Evolutionary conservation across 2,329 filamentous ascomycete genomes (phyloP), one percentile per base, ranked within the genome.

Genomic region (Arthrinium puccinioides): DNA sequence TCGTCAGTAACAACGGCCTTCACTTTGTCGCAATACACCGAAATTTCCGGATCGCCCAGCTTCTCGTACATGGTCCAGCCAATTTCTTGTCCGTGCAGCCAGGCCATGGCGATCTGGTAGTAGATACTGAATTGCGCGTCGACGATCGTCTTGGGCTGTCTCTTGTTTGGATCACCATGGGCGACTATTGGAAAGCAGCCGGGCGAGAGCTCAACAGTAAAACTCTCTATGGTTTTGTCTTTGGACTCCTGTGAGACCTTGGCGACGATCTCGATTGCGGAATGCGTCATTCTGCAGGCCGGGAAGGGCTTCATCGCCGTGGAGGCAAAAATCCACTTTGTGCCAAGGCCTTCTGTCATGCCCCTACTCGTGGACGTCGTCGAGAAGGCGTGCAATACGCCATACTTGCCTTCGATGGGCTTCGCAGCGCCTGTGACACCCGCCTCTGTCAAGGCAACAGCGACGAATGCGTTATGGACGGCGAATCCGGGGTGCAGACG

Each of bases 71-170:
- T 46, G 2, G 27, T 42, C 49, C 47, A 54, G 3, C 48, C 52
- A 11, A 48, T 40, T 9, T 45, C 47, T 29, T 40, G 36, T 2
- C 52, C 51, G 20, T 46, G 43, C 5, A 54, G 34, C 45, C 46
- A 56, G 9, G 50, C 44, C 13, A 51, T 40, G 9, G 53, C 52
- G n/a, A 52, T 42, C 34, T 54, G 49, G 29, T 50, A 55, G 28
- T 55, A 51, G 37, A 51, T 53, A 39, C 50, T 53, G 40, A 55
- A 54, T 31, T 55, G 53, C 10, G 44, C 53, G 28, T 56, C 52
- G 16, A 54, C 52, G 10, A 51, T 32, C 20, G 46, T 54, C 39
- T 45, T 43, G 2, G 52, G 51, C 10, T 49, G 47, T 4, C 45
- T 25, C 32, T 45, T 53, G 29, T 55, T 54, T 8, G 47, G 39